A percentile compares a stretch with the other conserved stretches of the same genome.
Conservation (phyloP, 2,329 filamentous ascomycete genomes). For the Cadophora luteo-olivacea region DNA sequence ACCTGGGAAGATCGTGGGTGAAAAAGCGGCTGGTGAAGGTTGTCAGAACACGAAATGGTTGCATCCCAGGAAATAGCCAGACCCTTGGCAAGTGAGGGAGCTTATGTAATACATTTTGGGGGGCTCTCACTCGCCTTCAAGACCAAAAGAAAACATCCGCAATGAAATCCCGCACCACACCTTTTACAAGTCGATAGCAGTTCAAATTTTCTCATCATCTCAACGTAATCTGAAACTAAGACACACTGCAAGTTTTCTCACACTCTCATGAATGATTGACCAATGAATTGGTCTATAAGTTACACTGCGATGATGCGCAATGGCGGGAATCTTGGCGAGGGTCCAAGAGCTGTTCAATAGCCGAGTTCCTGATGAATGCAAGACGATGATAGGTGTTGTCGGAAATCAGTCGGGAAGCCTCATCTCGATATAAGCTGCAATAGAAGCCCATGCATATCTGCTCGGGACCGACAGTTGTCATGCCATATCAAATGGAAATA, state of each 20-base stretch:
- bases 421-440: neutral
- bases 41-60: neutral
- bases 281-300: neutral
- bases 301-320: neutral
- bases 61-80: neutral
- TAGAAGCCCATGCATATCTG: neutral
- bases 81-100: neutral
- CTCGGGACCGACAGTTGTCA: slow-evolving; percentile 5
- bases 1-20: neutral
- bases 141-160: neutral
- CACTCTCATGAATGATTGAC: neutral
- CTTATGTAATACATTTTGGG: neutral
- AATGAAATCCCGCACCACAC: neutral
- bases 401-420: slow-evolving; percentile 7
- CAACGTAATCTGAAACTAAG: neutral
- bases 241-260: too few relatives aligned
- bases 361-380: neutral
- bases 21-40: neutral
- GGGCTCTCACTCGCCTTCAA: neutral
- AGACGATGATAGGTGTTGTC: neutral
- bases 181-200: neutral
- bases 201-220: neutral
- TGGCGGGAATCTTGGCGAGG: neutral
- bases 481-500: neutral
- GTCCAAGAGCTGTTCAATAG: neutral